Percentiles rank a stretch among this genome's conserved stretches.
Evolutionary conservation across 495 filamentous ascomycete genomes (phyloP).

Genomic region (Podospora conica): DNA sequence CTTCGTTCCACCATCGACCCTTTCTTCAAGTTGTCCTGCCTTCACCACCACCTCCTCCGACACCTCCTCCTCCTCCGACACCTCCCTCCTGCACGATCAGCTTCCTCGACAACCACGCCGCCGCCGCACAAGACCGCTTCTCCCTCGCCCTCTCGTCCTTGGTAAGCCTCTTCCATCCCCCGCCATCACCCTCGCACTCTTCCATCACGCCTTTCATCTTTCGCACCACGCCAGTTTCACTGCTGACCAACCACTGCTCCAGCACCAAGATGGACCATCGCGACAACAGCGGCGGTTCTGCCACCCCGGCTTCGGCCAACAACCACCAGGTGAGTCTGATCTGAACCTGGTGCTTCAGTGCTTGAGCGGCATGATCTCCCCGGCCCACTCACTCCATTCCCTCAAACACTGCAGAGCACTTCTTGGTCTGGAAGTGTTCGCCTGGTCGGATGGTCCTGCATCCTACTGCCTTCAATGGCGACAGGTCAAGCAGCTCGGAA

Average conservation of each 20-base stretch:
- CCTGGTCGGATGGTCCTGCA: neutral
- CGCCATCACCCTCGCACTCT: neutral
- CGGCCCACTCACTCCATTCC: neutral
- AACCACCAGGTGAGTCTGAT: neutral
- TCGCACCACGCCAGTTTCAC: neutral
- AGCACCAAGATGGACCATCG: neutral
- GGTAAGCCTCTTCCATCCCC: neutral
- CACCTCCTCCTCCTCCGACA: too few species aligned
- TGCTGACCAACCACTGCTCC: neutral
- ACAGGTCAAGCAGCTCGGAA: neutral
- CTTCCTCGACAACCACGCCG: too few species aligned
- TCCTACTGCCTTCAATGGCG: neutral
- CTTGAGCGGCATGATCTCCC: neutral
- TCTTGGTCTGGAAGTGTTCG: neutral
- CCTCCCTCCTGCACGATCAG: too few species aligned
- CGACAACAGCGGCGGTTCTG: neutral
- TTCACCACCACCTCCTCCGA: too few species aligned
- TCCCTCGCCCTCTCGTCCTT: neutral
- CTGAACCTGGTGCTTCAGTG: neutral
- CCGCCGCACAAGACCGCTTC: too few species aligned
- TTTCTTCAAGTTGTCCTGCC: neutral
- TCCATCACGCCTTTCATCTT: neutral
- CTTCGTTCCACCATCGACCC: too few species aligned
- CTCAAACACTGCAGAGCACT: neutral
- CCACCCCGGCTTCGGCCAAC: neutral